Evolutionary conservation across 192 early-diverging fungal genomes (phyloP), one percentile per base, ranked within the genome.

Genomic region (Chytriomyces sp.): DNA sequence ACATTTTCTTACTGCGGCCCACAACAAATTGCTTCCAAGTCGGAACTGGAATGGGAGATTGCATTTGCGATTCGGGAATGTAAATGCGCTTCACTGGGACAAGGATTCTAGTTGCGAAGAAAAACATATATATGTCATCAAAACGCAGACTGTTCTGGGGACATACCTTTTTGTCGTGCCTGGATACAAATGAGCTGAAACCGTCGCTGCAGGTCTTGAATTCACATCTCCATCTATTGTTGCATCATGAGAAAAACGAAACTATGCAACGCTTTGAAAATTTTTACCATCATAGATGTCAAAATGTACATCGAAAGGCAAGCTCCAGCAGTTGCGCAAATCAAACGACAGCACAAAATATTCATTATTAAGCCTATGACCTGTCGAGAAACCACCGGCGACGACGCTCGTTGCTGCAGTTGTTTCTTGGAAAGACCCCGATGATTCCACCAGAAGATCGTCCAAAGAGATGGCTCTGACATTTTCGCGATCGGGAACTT

Each of bases 11-110:
- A 7, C 78, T 86, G 65, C 89, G 83, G 3, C 91, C 87, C 7
- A 93, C 90, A 3, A 94, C 91, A 82, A 92, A 94, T 83, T 94
- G 93, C 53, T 92, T 92, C 80, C 91, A 91, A 9, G 85, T 79
- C 20, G 92, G 86, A 18, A 87, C 85, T n/a, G 93, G 93, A 35
- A 94, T 92, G 5, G 88, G 87, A 48, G 70, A 60, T 5, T 68
- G 75, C n/a, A 86, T 72, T 44, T 82, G 70, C 10, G 82, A 78
- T 13, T 83, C 80, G 23, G 85, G 78, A 1, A 94, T 76, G 10
- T 78, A 81, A 44, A 94, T 83, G 59, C 91, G 83, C 67, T 85
- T 82, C 3, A 94, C 78, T 0, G 93, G 93, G 28, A 94, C 72
- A 45, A 91, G 83, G 61, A 93, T 89, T 61, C 91, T 89, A 65